Conservation (phyloP, 2,329 filamentous ascomycete species). For the Nannizzia gypsea region DNA sequence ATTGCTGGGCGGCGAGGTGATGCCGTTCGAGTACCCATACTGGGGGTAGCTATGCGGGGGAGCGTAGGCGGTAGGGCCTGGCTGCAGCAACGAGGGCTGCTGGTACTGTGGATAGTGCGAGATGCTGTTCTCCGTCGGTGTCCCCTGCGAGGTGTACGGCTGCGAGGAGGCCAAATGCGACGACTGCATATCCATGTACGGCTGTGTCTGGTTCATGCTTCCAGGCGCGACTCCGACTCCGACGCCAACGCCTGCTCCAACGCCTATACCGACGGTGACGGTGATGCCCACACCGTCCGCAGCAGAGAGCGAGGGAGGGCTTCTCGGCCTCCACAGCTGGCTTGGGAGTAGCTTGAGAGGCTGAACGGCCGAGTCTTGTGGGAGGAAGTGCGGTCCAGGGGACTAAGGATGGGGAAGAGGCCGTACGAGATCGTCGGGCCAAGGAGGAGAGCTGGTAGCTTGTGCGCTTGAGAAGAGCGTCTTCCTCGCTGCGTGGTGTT, state of each 20-base stretch:
- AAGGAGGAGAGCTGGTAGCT: slow-evolving; percentile 58
- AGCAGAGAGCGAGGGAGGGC: slow-evolving; percentile 49
- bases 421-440: slow-evolving; percentile 28
- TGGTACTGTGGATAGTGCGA: slow-evolving; percentile 65
- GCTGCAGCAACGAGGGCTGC: slow-evolving; percentile 64
- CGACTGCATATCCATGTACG: slow-evolving; percentile 75
- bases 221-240: slow-evolving; percentile 18
- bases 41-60: slow-evolving; percentile 50
- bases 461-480: slow-evolving; percentile 59
- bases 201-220: slow-evolving; percentile 69
- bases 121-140: slow-evolving; percentile 58
- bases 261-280: slow-evolving; percentile 19
- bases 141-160: slow-evolving; percentile 61
- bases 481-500: slow-evolving; percentile 54
- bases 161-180: slow-evolving; percentile 68
- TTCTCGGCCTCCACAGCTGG: slow-evolving; percentile 46
- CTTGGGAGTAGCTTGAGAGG: slow-evolving; percentile 44
- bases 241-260: background rate
- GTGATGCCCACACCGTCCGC: slow-evolving; percentile 42
- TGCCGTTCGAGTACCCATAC: slow-evolving; percentile 64
- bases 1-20: slow-evolving; percentile 64
- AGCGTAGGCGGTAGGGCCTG: slow-evolving; percentile 57
- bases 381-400: slow-evolving; percentile 27
- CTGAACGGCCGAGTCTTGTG: slow-evolving; percentile 55
- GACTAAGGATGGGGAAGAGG: slow-evolving; percentile 27